Conservation (phyloP, 192 early-diverging fungal species). For the Oehlia diaphana region DNA sequence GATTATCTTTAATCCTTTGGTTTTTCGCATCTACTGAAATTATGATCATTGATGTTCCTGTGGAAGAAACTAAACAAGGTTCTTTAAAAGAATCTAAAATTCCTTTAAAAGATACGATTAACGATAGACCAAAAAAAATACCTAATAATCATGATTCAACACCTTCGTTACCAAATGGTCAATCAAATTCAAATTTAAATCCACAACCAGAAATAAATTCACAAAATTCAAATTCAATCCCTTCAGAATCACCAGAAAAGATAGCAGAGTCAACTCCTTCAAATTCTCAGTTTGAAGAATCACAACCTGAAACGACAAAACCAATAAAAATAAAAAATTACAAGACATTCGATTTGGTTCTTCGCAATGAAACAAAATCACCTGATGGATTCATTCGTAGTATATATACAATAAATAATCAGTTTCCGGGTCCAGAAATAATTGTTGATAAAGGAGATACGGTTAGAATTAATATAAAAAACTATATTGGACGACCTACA, state of each 20-base stretch:
- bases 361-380: constrained; percentile 7
- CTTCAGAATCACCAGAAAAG: neutral
- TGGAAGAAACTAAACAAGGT: neutral
- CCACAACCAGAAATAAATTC: too few species aligned
- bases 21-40: neutral
- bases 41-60: neutral
- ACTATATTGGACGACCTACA: constrained; percentile 45
- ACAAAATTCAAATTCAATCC: too few species aligned
- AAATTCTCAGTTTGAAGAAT: neutral
- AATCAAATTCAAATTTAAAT: neutral
- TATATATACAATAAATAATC: neutral
- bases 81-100: neutral
- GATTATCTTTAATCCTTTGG: neutral
- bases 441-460: neutral
- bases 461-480: constrained; percentile 21
- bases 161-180: neutral
- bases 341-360: neutral
- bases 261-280: neutral
- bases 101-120: neutral
- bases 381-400: neutral
- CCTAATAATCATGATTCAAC: neutral
- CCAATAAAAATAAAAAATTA: neutral
- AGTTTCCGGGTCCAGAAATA: constrained; percentile 3
- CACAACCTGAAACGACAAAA: neutral
- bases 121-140: neutral